phyloP scores from a whole-genome alignment of 2,329 filamentous ascomycete species.

The Neonectria ditissima region DNA sequence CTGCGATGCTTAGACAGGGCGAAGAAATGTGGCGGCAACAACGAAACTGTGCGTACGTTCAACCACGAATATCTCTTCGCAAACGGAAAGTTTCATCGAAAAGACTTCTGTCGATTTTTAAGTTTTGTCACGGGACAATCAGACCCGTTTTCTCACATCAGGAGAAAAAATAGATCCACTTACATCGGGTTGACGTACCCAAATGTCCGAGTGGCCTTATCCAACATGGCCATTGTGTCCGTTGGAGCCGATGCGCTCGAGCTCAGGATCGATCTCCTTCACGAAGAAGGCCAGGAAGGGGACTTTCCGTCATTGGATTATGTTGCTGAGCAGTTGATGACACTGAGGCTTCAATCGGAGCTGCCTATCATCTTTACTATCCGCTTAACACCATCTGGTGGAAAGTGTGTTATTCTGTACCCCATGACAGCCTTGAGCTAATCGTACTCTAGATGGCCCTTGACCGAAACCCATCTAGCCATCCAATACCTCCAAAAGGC shows the following conservation, averaged over 20 bases:
- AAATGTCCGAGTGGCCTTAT: constrained; percentile 26
- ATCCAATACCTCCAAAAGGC: constrained; percentile 18
- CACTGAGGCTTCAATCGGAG: constrained; percentile 24
- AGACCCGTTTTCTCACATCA: constrained; percentile 16
- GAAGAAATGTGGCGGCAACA: background rate
- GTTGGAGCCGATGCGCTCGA: constrained; percentile 31
- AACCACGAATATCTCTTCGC: constrained; percentile 29
- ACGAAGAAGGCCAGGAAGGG: constrained; percentile 1
- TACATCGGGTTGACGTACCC: constrained; percentile 32
- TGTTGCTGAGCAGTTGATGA: constrained; percentile 24
- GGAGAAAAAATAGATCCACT: constrained; percentile 22
- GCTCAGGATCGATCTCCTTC: constrained; percentile 23
- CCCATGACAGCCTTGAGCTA: background rate
- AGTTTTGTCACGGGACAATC: constrained; percentile 24
- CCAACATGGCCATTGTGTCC: constrained; percentile 32
- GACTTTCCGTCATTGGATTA: constrained; percentile 21
- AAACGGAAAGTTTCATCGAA: constrained; percentile 15
- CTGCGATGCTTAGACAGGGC: constrained; percentile 6
- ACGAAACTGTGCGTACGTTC: background rate
- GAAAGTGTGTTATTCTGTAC: constrained; percentile 11
- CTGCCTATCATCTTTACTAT: constrained; percentile 29
- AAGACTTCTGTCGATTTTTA: constrained; percentile 27
- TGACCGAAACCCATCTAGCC: constrained; percentile 1
- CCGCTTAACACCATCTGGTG: constrained; percentile 25
- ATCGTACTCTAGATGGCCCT: constrained; percentile 13